phyloP scores from a whole-genome alignment of 139 green algal genomes.

The Eudorina sp. region DNA sequence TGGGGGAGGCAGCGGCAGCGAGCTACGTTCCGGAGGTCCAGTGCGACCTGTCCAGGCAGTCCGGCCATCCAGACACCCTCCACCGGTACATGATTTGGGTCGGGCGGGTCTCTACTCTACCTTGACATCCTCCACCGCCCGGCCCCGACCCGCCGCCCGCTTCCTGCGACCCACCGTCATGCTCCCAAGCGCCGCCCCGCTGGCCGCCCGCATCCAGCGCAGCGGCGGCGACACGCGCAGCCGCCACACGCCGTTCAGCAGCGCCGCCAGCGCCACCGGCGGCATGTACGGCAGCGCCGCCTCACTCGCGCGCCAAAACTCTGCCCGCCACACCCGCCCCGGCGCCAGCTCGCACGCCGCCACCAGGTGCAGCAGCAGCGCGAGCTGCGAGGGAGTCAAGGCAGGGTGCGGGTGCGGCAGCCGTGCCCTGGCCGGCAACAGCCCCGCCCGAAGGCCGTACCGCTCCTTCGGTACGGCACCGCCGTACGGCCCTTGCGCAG shows the following conservation, averaged over 20 bases:
- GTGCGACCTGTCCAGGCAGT: too few relatives aligned
- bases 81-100: too few relatives aligned
- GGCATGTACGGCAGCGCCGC: background rate
- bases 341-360: background rate
- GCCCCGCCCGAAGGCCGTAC: background rate
- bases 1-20: too few relatives aligned
- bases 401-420: background rate
- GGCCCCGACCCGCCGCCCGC: too few relatives aligned
- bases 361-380: slow-evolving; percentile 11
- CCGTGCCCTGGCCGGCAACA: background rate
- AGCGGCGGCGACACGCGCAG: slow-evolving; percentile 16
- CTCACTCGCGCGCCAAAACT: slow-evolving; percentile 2
- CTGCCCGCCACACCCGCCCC: background rate
- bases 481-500: background rate
- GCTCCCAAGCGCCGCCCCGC: background rate
- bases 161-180: background rate
- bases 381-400: slow-evolving; percentile 17
- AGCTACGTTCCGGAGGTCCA: too few relatives aligned
- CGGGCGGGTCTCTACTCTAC: too few relatives aligned
- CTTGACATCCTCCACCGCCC: too few relatives aligned
- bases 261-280: slow-evolving; percentile 17
- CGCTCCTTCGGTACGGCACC: background rate
- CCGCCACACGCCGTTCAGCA: slow-evolving; percentile 19
- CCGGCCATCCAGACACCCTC: too few relatives aligned
- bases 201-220: background rate